These are phyloP conservation scores for Schwanniomyces polymorphus DNA, from an alignment of 805 yeast genomes.

Conservation along the genomic window DNA sequence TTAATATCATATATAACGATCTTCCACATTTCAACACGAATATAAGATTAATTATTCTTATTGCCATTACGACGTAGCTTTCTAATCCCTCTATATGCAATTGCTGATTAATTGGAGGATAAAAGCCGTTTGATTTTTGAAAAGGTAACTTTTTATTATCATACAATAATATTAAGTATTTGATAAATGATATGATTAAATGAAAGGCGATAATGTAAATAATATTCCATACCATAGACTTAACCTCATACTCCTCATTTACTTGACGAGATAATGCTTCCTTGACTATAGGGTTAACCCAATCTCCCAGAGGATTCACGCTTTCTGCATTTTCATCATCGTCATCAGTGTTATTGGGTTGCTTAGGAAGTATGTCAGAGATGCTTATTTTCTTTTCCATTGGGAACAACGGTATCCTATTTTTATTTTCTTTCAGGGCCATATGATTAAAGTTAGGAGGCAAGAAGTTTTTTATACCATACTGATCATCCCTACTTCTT, in stretches of 20 bases:
- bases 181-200: constrained; percentile 15
- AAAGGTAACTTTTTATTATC: constrained; percentile 6
- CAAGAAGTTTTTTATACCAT: constrained; percentile 25
- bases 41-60: constrained; percentile 17
- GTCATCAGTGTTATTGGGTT: constrained; percentile 7
- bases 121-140: constrained; percentile 5
- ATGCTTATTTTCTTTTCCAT: not conserved
- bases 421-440: not conserved
- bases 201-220: constrained; percentile 26
- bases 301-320: constrained; percentile 24
- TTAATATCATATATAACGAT: constrained; percentile 27
- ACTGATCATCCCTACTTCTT: constrained; percentile 19
- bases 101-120: constrained; percentile 4
- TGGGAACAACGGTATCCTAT: constrained; percentile 10
- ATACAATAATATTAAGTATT: constrained; percentile 8
- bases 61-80: constrained; percentile 9
- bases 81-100: not conserved
- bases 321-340: constrained; percentile 8
- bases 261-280: constrained; percentile 46
- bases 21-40: constrained; percentile 25
- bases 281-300: constrained; percentile 44
- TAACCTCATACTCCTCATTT: constrained; percentile 38
- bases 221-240: constrained; percentile 26
- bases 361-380: not conserved
- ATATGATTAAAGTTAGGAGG: constrained; percentile 18